phyloP scores from a whole-genome alignment of 768 basidiomycete species.

The Mycena indigotica region DNA sequence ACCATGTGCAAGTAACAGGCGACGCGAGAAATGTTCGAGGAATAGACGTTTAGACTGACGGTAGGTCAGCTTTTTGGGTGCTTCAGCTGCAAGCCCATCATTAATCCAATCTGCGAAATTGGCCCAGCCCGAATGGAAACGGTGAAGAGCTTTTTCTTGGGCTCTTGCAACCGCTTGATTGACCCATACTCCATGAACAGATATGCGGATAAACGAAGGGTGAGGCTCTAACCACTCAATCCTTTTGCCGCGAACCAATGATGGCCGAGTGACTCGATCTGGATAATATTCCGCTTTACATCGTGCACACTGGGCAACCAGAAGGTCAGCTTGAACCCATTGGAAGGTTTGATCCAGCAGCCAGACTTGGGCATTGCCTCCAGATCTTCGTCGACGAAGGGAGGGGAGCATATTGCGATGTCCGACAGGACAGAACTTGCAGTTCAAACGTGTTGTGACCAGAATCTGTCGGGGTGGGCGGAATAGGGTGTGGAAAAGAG shows the following conservation, averaged over 20 bases:
- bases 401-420: neutral
- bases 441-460: neutral
- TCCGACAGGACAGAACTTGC: neutral
- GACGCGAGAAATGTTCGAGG: conserved; percentile 8
- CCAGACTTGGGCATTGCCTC: neutral
- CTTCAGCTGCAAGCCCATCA: conserved; percentile 16
- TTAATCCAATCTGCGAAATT: conserved; percentile 33
- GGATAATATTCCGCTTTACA: conserved; percentile 27
- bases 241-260: conserved; percentile 1
- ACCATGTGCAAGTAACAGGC: conserved; percentile 31
- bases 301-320: conserved; percentile 13
- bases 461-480: neutral
- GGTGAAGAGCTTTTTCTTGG: conserved; percentile 28
- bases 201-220: conserved; percentile 27
- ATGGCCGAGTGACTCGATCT: conserved; percentile 22
- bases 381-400: neutral
- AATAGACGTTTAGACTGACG: conserved; percentile 27
- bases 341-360: conserved; percentile 4
- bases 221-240: conserved; percentile 17
- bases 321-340: conserved; percentile 6
- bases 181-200: conserved; percentile 30
- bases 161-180: conserved; percentile 25
- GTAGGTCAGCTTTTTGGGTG: conserved; percentile 14
- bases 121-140: conserved; percentile 31
- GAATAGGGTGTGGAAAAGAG: neutral